Percentiles rank a stretch among this genome's conserved stretches.
Evolutionary conservation across 2,329 filamentous ascomycete species (phyloP).

Genomic region (Beauveria rudraprayagi): DNA sequence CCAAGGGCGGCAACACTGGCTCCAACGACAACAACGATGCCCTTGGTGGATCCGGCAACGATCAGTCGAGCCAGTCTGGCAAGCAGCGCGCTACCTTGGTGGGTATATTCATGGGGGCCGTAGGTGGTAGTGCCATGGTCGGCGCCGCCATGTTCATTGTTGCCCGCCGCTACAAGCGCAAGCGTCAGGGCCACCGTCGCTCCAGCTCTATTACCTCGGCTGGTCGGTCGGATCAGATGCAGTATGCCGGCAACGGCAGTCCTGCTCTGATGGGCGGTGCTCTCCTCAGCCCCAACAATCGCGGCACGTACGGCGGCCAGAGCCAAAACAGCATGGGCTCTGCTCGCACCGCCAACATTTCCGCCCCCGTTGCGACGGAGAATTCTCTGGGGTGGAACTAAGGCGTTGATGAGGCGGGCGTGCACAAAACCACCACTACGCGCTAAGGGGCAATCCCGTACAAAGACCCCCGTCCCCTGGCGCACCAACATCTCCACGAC

Average conservation of each 20-base stretch:
- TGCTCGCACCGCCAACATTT: slow-evolving; percentile 60
- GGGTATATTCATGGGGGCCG: slow-evolving; percentile 67
- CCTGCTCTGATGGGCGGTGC: slow-evolving; percentile 65
- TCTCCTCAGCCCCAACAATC: slow-evolving; percentile 44
- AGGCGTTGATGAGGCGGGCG: slow-evolving; percentile 19
- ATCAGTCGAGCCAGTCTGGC: slow-evolving; percentile 40
- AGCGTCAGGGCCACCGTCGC: slow-evolving; percentile 68
- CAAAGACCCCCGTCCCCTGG: neutral
- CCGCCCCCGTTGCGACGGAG: slow-evolving; percentile 82
- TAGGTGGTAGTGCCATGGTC: slow-evolving; percentile 75
- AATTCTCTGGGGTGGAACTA: slow-evolving; percentile 96
- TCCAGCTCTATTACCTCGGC: slow-evolving; percentile 60
- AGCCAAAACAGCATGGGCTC: slow-evolving; percentile 60
- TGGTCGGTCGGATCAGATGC: slow-evolving; percentile 42
- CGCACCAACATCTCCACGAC: slow-evolving; percentile 4
- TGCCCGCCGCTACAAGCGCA: slow-evolving; percentile 82
- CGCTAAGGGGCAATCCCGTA: neutral
- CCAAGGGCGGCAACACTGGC: slow-evolving; percentile 21
- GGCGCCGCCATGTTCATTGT: slow-evolving; percentile 92
- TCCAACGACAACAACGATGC: slow-evolving; percentile 29
- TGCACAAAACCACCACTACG: neutral
- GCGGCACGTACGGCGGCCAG: slow-evolving; percentile 48
- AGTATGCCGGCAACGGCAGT: slow-evolving; percentile 40
- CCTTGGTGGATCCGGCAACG: slow-evolving; percentile 31
- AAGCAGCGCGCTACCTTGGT: slow-evolving; percentile 55